Evolutionary conservation across 768 basidiomycete genomes (phyloP), one percentile per base, ranked within the genome.

Genomic region (Phlebiopsis flavidoalba): DNA sequence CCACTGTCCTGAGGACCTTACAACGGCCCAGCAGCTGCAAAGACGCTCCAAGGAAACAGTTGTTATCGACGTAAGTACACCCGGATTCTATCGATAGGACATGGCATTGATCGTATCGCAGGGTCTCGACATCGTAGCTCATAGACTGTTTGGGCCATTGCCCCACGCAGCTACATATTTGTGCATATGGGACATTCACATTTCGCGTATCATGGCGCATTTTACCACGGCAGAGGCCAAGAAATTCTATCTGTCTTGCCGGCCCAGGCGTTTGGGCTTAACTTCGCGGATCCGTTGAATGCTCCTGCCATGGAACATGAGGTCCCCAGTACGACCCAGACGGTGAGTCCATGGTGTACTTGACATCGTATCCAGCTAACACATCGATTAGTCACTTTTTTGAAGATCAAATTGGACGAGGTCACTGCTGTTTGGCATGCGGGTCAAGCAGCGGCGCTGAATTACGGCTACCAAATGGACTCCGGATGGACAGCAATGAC

Each of bases 131-230:
- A 83, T 98, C 52, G 83, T 85, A 14, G 88, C 91, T 1, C 83
- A 97, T 69, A 85, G 95, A 24, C 75, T 98, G 11, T 96, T 97
- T 68, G 96, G 96, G 8, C 91, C 92, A 12, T 84, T 86, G 60
- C 96, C 96, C 7, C 82, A 83, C 3, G 91, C 90, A 0, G 74
- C 89, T 1, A 87, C 93, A 1, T 98, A 98, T 68, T 77, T 96
- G 5, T 98, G 95, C 69, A 82, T 97, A 14, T 98, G 96, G 96
- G 93, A 96, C 67, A 82, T 95, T 49, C 75, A 75, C n/a, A 37
- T 94, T 17, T 93, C 93, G 6, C 69, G 78, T 36, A 69, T 91
- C 51, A 86, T 84, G 66, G 79, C 79, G 0, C 67, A 79, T 24
- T 62, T 87, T 19, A 81, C 87, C 1, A 83, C 86, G 8, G 69